These are phyloP conservation scores for Suhomyces xylopsoci DNA, from an alignment of 805 yeast species.

Conservation along the genomic window DNA sequence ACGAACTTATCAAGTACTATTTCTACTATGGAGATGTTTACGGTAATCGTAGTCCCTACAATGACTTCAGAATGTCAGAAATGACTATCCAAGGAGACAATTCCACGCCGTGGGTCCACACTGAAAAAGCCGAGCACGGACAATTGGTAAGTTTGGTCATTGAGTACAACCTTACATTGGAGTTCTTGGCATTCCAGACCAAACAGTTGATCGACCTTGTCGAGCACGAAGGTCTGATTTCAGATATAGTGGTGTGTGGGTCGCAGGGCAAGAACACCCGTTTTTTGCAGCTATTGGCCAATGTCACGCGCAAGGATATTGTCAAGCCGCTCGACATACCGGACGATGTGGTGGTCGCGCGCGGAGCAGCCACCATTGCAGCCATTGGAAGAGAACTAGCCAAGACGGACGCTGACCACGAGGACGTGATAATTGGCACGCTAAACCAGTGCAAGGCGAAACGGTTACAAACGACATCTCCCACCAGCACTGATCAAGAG, in stretches of 20 bases:
- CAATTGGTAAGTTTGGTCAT: constrained; percentile 27
- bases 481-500: neutral
- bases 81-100: constrained; percentile 46
- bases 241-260: constrained; percentile 45
- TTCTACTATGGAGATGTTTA: constrained; percentile 53
- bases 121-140: neutral
- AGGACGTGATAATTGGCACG: neutral
- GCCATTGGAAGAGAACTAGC: constrained; percentile 18
- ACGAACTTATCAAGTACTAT: constrained; percentile 30
- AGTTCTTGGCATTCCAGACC: constrained; percentile 52
- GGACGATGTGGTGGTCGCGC: constrained; percentile 22
- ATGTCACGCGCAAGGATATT: constrained; percentile 15
- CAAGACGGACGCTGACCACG: constrained; percentile 8
- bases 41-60: constrained; percentile 59
- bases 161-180: constrained; percentile 46
- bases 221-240: constrained; percentile 20
- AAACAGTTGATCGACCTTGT: constrained; percentile 31
- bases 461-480: neutral
- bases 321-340: neutral
- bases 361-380: constrained; percentile 18
- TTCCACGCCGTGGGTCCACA: constrained; percentile 4
- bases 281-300: constrained; percentile 23
- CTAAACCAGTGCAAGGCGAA: neutral
- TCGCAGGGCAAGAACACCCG: constrained; percentile 50
- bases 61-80: constrained; percentile 49